Percentiles rank a stretch among this genome's conserved stretches.
phyloP scores from a whole-genome alignment of 148 eudicot species.

The Silene uniflora region DNA sequence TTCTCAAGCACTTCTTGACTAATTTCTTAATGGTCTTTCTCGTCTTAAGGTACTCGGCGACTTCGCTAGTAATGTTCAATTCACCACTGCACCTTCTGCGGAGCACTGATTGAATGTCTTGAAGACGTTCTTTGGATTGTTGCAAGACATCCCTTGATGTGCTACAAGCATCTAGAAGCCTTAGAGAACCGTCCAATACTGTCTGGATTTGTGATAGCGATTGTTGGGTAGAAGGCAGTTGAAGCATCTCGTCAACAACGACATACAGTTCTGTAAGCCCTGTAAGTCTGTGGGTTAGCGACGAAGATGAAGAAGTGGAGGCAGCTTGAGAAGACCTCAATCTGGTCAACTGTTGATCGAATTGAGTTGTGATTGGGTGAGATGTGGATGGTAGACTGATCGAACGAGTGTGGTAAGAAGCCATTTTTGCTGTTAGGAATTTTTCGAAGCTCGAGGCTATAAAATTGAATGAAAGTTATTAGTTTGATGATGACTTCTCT shows the following conservation, averaged over 20 bases:
- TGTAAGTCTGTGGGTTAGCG: background rate
- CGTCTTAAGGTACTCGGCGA: slow-evolving; percentile 3
- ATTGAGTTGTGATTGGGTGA: slow-evolving; percentile 1
- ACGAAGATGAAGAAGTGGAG: slow-evolving; percentile 11
- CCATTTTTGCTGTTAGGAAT: background rate
- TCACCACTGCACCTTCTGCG: slow-evolving; percentile 33
- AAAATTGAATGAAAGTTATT: background rate
- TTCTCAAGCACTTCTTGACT: slow-evolving; percentile 20
- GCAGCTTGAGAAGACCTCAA: background rate
- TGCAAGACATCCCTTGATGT: slow-evolving; percentile 23
- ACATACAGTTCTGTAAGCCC: background rate
- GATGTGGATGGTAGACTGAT: slow-evolving; percentile 4
- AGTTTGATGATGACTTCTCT: background rate
- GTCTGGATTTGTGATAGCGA: background rate
- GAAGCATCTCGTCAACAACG: slow-evolving; percentile 8
- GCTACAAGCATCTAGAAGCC: slow-evolving; percentile 33
- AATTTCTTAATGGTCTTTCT: slow-evolving; percentile 25
- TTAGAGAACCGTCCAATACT: slow-evolving; percentile 32
- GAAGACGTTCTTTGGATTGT: slow-evolving; percentile 23
- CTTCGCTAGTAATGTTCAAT: slow-evolving; percentile 14
- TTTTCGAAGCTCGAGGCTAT: too few species aligned
- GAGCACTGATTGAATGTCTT: slow-evolving; percentile 29
- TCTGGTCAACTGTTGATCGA: background rate
- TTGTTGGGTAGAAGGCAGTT: slow-evolving; percentile 3
- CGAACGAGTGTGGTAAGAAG: slow-evolving; percentile 13